Percentiles rank a stretch among this genome's conserved stretches.
phyloP scores from a whole-genome alignment of 805 yeast genomes.

The Candida yuanshanica region DNA sequence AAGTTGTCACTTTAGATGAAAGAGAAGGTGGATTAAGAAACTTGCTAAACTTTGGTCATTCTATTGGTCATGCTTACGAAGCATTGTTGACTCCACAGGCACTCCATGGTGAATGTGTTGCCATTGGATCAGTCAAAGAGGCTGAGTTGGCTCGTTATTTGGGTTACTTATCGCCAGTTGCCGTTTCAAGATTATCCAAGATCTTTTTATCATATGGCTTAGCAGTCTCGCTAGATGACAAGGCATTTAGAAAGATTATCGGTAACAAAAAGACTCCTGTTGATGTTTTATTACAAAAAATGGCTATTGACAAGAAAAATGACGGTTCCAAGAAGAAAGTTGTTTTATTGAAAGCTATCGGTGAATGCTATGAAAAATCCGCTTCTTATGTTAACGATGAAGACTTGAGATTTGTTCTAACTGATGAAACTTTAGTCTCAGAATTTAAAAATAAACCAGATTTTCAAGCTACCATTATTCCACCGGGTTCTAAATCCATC shows the following conservation, averaged over 20 bases:
- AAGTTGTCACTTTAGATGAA: slow-evolving; percentile 90
- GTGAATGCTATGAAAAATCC: slow-evolving; percentile 80
- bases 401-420: slow-evolving; percentile 73
- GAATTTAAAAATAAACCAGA: slow-evolving; percentile 37
- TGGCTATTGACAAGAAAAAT: slow-evolving; percentile 96
- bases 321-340: slow-evolving; percentile 88
- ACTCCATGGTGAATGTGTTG: slow-evolving; percentile 97
- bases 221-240: slow-evolving; percentile 75
- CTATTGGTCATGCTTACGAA: slow-evolving; percentile 97
- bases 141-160: slow-evolving; percentile 92
- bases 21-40: slow-evolving; percentile 93
- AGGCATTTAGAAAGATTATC: slow-evolving; percentile 63
- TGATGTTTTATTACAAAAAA: slow-evolving; percentile 65
- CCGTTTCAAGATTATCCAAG: slow-evolving; percentile 83
- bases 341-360: slow-evolving; percentile 78
- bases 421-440: slow-evolving; percentile 72
- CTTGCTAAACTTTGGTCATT: slow-evolving; percentile 89
- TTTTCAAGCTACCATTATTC: slow-evolving; percentile 45
- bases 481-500: slow-evolving; percentile 97
- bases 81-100: slow-evolving; percentile 97
- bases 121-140: slow-evolving; percentile 92
- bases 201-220: slow-evolving; percentile 81
- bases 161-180: slow-evolving; percentile 86
- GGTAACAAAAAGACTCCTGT: slow-evolving; percentile 69
- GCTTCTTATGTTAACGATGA: slow-evolving; percentile 82